Conservation (phyloP, 2,329 filamentous ascomycete genomes). For the Berkeleyomyces basicola region DNA sequence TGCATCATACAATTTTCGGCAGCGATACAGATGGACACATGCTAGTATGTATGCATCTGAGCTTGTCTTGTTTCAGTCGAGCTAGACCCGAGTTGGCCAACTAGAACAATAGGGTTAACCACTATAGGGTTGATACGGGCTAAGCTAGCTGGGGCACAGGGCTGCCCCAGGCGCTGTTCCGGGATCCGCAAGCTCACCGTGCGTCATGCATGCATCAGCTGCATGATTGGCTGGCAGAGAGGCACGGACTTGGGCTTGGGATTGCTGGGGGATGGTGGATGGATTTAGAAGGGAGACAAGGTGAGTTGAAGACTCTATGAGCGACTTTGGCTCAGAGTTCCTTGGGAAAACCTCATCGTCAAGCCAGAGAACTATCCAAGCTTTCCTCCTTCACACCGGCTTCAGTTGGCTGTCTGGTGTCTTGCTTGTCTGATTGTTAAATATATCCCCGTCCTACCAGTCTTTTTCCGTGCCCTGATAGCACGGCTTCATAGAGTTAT, state of each 20-base stretch:
- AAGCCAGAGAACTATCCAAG: conserved; percentile 1
- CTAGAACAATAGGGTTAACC: not conserved
- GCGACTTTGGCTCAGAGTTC: not conserved
- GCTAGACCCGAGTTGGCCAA: not conserved
- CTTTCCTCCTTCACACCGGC: not conserved
- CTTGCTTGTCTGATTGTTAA: not conserved
- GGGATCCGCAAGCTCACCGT: conserved; percentile 1
- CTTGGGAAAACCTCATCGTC: not conserved
- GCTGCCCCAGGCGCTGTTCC: not conserved
- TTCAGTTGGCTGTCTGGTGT: not conserved
- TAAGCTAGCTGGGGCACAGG: not conserved
- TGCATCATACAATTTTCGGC: no score
- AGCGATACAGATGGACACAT: no score
- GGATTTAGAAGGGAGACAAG: not conserved
- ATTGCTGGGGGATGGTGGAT: no score
- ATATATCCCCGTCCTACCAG: not conserved
- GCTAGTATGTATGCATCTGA: no score
- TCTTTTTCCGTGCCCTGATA: not conserved
- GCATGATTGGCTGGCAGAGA: not conserved
- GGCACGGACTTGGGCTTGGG: not conserved
- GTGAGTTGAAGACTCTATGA: not conserved
- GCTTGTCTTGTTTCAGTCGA: no score
- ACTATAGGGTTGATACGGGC: not conserved
- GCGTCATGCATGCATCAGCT: not conserved
- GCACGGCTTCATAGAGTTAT: not conserved